Evolutionary conservation across 495 filamentous ascomycete species (phyloP), one percentile per base, ranked within the genome.

Genomic region (Chaetomium fimeti): DNA sequence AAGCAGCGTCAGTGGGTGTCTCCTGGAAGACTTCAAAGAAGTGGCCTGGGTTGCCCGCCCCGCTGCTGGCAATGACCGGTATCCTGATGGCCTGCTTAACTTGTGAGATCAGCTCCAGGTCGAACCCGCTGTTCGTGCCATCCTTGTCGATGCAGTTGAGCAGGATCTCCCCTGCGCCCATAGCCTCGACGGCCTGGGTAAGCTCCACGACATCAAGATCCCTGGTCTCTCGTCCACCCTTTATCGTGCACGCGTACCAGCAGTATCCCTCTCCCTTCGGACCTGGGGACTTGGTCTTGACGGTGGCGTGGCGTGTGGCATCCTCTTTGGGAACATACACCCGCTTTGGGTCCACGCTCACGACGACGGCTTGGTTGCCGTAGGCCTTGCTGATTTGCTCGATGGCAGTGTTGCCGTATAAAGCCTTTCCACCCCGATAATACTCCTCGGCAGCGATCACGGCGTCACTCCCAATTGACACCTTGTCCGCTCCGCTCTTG

Each of bases 241-340:
- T 96, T 74, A 95, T 90, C 15, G 94, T 98, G 76, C 93, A 97
- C 60, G 96, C 93, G 68, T 98, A 98, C 94, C 94, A 98, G 78
- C 91, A 96, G 76, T 86, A 90, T 57, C 78, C 77, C 77, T 97
- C 92, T 5, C 93, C 91, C 4, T 84, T 78, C 1, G 89, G 88
- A 12, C 92, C 91, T 3, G 84, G 85, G 63, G 78, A 83, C 15
- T 77, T 72, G 5, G 94, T 96, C 71, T 83, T 80, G 61, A 97
- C 81, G 0, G 88, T 92, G 71, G 88, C 85, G 77, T 97, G 94
- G 22, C 78, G 75, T 13, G 94, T 97, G 55, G 88, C 86, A 24
- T 87, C 81, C 32, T 83, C 82, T 47, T 83, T 84, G 61, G 88
- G 78, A 25, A 97, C 91, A 70, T 96, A 97, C 2, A 98, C 85